A percentile compares a stretch with the other conserved stretches of the same genome.
These are phyloP conservation scores for Gossypium rotundifolium DNA, from an alignment of 345 rosid species.

Conservation along the genomic window DNA sequence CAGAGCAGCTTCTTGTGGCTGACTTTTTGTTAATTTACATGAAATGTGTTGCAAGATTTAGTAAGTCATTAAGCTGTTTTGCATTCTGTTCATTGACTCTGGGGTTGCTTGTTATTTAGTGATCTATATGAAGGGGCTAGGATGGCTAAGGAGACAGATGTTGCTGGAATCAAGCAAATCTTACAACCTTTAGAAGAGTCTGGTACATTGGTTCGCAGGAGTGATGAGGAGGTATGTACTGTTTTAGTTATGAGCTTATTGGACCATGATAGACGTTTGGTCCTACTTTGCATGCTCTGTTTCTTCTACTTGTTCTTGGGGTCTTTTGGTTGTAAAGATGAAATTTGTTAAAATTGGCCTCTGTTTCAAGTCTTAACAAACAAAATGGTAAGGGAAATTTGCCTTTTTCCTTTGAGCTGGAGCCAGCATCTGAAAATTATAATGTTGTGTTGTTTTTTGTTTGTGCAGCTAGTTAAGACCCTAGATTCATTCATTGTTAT, in stretches of 20 bases:
- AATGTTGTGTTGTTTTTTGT: slow-evolving; percentile 12
- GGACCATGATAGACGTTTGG: background rate
- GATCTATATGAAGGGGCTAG: slow-evolving; percentile 93
- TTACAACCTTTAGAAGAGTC: slow-evolving; percentile 68
- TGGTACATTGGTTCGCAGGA: slow-evolving; percentile 59
- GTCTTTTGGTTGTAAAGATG: background rate
- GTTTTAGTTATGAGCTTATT: background rate
- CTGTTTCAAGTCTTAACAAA: background rate
- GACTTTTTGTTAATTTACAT: background rate
- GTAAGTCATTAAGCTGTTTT: background rate
- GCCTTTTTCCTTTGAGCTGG: background rate
- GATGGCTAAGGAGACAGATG: slow-evolving; percentile 62
- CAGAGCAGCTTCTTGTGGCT: background rate
- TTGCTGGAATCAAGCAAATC: slow-evolving; percentile 64
- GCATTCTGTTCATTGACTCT: slow-evolving; percentile 14
- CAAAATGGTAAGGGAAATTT: background rate
- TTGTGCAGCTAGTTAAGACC: slow-evolving; percentile 43
- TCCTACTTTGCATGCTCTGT: background rate
- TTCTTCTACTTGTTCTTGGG: background rate
- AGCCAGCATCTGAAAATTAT: background rate
- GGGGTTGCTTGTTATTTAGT: slow-evolving; percentile 30
- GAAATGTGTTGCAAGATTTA: background rate
- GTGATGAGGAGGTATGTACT: slow-evolving; percentile 63
- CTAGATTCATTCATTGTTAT: slow-evolving; percentile 39
- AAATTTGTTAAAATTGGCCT: slow-evolving; percentile 10